Base-by-base conservation (phyloP, 1,284 basidiomycete species). In the Pascua sp. region DNA sequence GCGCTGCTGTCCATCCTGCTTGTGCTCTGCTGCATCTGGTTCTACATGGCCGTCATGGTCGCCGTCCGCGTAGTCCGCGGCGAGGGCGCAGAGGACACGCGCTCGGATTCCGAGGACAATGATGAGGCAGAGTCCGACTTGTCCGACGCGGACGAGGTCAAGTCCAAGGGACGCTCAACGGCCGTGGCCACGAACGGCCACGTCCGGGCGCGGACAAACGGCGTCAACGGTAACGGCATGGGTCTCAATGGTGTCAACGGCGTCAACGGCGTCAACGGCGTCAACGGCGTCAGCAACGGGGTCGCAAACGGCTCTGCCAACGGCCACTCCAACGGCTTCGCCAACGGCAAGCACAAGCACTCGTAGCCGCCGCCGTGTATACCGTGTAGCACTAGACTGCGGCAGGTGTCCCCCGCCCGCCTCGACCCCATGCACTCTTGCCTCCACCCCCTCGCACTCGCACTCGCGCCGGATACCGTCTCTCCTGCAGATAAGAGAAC, bases 1-100 rank as follows among this genome's bases (percentile, higher is more conserved):
- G 64, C 65, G 8, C 78, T 89, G 70, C 79, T 95, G 37, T 67
- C 81, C 24, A 73, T 65, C 53, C 57, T 74, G 11, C 75, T 91
- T 84, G 69, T 86, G 38, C 73, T 97, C 40, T 86, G 93, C 71
- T 78, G 86, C 15, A 75, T 90, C 45, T 97, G 93, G 94, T 91
- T 91, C 77, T 81, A 81, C 66, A 87, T 89, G 85, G 91, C 94
- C 60, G 84, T 86, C 65, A 83, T 85, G 36, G 84, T 97, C 13
- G 90, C 90, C 11, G 90, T 84, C 71, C 81, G 85, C 32, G 93
- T 95, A 1, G 70, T 95, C 32, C 83, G 80, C 11, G 91, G 90
- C 0, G 77, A 84, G 44, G 87, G 85, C 2, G 94, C 93, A 1
- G 86, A 90, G 47, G 95, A 98, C 69, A 81, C 80, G 24, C 83